Evolutionary conservation across 2,329 filamentous ascomycete species (phyloP).

Genomic region (Lasiodiplodia theobromae): DNA sequence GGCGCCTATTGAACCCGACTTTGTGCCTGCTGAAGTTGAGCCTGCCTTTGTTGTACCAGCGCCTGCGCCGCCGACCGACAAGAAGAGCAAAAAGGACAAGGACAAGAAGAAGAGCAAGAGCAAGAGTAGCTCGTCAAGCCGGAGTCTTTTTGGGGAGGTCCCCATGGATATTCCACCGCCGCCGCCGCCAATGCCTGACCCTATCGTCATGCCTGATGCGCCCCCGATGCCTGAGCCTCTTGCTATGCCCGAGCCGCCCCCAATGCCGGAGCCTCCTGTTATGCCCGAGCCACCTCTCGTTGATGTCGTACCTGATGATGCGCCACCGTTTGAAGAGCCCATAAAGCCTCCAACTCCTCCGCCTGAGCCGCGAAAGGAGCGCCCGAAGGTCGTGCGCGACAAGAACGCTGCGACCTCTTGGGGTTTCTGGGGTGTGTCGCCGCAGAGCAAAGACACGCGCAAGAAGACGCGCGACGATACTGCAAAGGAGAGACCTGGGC

Average conservation of each 20-base stretch:
- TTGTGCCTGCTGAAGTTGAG: conserved; percentile 3
- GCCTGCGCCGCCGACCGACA: conserved; percentile 32
- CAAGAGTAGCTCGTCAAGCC: conserved; percentile 43
- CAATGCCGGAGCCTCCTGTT: not conserved
- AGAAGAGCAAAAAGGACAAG: conserved; percentile 31
- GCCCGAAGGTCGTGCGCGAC: conserved; percentile 76
- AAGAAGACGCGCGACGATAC: conserved; percentile 43
- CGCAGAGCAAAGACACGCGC: conserved; percentile 48
- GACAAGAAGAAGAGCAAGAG: conserved; percentile 47
- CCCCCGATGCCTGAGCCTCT: not conserved
- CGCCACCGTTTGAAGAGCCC: conserved; percentile 36
- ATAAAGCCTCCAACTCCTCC: conserved; percentile 57
- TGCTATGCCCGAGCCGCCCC: not conserved
- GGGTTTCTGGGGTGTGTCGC: conserved; percentile 73
- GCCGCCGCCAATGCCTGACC: not conserved
- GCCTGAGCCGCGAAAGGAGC: conserved; percentile 73
- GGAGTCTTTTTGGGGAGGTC: conserved; percentile 36
- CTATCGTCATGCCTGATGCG: not conserved
- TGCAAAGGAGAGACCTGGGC: conserved; percentile 36
- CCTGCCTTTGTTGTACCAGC: not conserved
- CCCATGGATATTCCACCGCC: conserved; percentile 3
- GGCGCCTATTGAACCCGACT: conserved; percentile 17
- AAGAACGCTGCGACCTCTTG: conserved; percentile 70
- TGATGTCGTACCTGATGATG: conserved; percentile 35
- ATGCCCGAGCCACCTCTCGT: conserved; percentile 33